Percentiles rank a stretch among this genome's conserved stretches.
Evolutionary conservation across 2,329 filamentous ascomycete genomes (phyloP).

Genomic region (Madurella mycetomatis): DNA sequence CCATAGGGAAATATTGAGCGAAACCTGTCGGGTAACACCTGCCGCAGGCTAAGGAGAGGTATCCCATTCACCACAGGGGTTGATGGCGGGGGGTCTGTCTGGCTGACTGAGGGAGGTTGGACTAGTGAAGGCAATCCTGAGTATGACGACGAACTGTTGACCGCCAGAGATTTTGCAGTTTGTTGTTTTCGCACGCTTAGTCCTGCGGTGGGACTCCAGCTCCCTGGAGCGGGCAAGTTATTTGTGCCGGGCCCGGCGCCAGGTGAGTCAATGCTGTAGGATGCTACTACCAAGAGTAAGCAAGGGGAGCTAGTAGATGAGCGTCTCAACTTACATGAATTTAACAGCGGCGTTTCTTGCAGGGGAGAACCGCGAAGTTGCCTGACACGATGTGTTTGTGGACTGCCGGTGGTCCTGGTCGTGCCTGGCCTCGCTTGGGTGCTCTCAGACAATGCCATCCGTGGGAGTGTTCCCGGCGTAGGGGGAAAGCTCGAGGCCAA

Average conservation of each 20-base stretch:
- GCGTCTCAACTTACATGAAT: not conserved
- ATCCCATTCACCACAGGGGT: conserved; percentile 38
- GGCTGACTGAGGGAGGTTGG: not conserved
- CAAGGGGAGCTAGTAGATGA: not conserved
- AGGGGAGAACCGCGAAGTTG: not conserved
- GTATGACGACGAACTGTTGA: not conserved
- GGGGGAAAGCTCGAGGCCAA: not conserved
- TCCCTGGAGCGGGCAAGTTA: conserved; percentile 1
- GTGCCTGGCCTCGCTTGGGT: not conserved
- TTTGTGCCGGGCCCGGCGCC: not conserved
- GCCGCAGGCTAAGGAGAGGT: conserved; percentile 37
- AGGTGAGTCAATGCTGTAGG: not conserved
- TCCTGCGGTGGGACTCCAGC: conserved; percentile 19
- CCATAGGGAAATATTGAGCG: conserved; percentile 67
- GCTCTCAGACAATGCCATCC: not conserved
- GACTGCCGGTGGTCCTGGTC: not conserved
- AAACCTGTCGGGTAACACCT: conserved; percentile 64
- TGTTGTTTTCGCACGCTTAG: conserved; percentile 10
- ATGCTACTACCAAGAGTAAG: conserved; percentile 3
- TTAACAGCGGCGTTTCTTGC: not conserved
- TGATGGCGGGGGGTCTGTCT: not conserved
- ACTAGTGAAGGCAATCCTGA: not conserved
- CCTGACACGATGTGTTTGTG: not conserved
- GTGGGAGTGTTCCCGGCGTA: not conserved
- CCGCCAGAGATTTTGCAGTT: not conserved